Percentiles rank a stretch among this genome's conserved stretches.
Conservation (phyloP, 169 alveolate species). For the Plasmodium fragile region DNA sequence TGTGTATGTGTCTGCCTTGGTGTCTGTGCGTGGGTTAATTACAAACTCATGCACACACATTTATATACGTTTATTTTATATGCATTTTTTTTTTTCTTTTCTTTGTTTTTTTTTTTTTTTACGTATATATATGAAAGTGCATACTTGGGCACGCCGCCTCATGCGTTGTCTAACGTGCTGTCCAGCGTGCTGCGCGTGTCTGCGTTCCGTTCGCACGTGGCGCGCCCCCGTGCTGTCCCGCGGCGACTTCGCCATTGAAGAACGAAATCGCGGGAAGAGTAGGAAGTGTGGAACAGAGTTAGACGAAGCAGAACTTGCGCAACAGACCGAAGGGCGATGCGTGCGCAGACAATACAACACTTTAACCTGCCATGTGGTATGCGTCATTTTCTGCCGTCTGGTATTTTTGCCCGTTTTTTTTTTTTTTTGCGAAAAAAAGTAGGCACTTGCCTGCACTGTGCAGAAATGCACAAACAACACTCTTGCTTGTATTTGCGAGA, state of each 20-base stretch:
- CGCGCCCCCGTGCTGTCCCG: background rate
- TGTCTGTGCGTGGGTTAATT: background rate
- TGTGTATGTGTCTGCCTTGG: background rate
- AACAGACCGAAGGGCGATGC: background rate
- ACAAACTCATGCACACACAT: background rate
- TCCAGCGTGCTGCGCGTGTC: background rate
- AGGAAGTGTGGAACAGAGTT: background rate
- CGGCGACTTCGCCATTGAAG: background rate
- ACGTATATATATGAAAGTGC: background rate
- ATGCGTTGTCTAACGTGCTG: background rate
- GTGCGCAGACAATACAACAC: background rate
- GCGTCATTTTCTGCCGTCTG: background rate
- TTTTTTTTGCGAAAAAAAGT: background rate
- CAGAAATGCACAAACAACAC: background rate
- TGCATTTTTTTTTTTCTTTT: too few species aligned
- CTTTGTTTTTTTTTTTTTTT: too few species aligned
- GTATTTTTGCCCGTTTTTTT: background rate
- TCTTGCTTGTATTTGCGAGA: background rate
- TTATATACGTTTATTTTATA: background rate
- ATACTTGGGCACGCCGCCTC: background rate
- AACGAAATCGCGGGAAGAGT: background rate
- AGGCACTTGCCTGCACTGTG: background rate
- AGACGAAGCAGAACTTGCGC: background rate
- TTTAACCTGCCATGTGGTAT: background rate
- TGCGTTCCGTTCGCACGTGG: background rate